Percentiles rank a stretch among this genome's conserved stretches.
Evolutionary conservation across 73 alveolate species (phyloP).

Genomic region (Paramecium tetraurelia): DNA sequence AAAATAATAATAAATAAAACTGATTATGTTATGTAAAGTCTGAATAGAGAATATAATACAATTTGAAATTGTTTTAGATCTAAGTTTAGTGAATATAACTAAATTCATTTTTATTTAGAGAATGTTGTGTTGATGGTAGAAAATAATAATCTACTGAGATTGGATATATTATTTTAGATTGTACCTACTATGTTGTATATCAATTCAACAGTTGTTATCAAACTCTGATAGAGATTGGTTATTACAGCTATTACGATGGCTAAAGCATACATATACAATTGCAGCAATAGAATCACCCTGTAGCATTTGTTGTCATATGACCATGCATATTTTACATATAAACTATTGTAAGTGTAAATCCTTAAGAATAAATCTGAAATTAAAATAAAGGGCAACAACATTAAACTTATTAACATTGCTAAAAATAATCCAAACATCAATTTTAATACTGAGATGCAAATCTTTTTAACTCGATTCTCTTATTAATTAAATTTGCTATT

Average conservation of each 20-base stretch:
- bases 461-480: neutral
- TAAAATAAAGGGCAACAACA: neutral
- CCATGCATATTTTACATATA: neutral
- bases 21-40: neutral
- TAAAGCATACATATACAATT: neutral
- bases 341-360: neutral
- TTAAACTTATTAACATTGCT: neutral
- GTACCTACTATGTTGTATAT: neutral
- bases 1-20: too few relatives aligned
- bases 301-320: neutral
- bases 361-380: slow-evolving; percentile 22
- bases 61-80: too few relatives aligned
- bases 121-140: neutral
- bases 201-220: neutral
- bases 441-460: neutral
- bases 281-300: neutral
- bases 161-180: neutral
- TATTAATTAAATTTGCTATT: neutral
- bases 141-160: neutral
- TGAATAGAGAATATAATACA: neutral
- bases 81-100: neutral
- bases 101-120: neutral
- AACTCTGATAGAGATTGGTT: neutral
- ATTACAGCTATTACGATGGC: neutral
- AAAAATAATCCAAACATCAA: neutral